Conservation (phyloP, 2,329 filamentous ascomycete species). For the Neonectria neomacrospora region DNA sequence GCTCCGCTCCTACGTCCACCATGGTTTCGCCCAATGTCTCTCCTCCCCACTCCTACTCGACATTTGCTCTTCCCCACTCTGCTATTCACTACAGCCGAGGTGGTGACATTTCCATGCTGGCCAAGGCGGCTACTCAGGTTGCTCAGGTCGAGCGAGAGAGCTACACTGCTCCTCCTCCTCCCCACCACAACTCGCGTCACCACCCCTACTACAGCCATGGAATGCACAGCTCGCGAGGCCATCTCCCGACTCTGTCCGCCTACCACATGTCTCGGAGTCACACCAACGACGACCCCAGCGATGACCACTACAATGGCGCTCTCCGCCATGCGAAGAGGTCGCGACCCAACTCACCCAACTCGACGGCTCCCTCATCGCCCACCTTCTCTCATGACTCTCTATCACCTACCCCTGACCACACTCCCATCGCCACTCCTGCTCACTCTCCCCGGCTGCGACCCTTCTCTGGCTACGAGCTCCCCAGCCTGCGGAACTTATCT, state of each 20-base stretch:
- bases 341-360: constrained; percentile 92
- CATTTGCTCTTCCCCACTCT: constrained; percentile 66
- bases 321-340: constrained; percentile 86
- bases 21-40: constrained; percentile 95
- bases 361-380: constrained; percentile 93
- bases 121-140: constrained; percentile 69
- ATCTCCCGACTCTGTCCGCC: constrained; percentile 80
- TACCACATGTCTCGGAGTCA: constrained; percentile 95
- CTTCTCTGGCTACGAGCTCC: constrained; percentile 81
- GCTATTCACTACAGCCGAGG: constrained; percentile 63
- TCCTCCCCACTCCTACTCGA: constrained; percentile 89
- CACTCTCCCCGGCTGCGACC: constrained; percentile 93
- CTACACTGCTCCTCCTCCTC: constrained; percentile 50
- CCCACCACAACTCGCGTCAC: constrained; percentile 58
- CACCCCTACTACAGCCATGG: constrained; percentile 65
- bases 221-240: constrained; percentile 64
- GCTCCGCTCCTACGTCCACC: constrained; percentile 88
- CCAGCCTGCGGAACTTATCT: constrained; percentile 78
- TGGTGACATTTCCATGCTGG: constrained; percentile 68
- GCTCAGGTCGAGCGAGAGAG: constrained; percentile 72
- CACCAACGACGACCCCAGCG: constrained; percentile 79
- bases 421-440: constrained; percentile 95
- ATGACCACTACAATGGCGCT: constrained; percentile 78
- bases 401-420: constrained; percentile 96
- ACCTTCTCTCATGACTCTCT: constrained; percentile 96